phyloP scores from a whole-genome alignment of 2,329 filamentous ascomycete genomes.

The Fusarium albosuccineum region DNA sequence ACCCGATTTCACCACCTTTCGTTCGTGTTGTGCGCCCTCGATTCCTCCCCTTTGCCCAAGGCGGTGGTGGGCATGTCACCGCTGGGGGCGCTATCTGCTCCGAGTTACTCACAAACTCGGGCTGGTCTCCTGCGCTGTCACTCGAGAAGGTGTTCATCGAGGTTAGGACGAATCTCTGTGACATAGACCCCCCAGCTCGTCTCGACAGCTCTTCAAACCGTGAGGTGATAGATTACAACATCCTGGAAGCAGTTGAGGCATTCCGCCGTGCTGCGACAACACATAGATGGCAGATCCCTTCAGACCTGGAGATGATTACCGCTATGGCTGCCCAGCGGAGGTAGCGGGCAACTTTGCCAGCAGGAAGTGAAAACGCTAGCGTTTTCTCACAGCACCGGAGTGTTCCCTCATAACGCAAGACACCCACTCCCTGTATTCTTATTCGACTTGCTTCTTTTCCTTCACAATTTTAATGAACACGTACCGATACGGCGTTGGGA shows the following conservation, averaged over 20 bases:
- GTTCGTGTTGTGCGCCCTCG: slow-evolving; percentile 85
- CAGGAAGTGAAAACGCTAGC: neutral
- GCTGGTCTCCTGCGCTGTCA: slow-evolving; percentile 80
- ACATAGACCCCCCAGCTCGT: slow-evolving; percentile 80
- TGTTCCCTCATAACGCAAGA: neutral
- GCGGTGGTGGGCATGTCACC: slow-evolving; percentile 90
- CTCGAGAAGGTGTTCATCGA: slow-evolving; percentile 87
- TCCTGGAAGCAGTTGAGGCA: slow-evolving; percentile 79
- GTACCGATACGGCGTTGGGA: neutral
- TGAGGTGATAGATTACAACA: slow-evolving; percentile 67
- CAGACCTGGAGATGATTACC: slow-evolving; percentile 66
- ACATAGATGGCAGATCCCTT: slow-evolving; percentile 82
- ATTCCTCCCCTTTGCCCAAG: slow-evolving; percentile 77
- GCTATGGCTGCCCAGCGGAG: slow-evolving; percentile 32
- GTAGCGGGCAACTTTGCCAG: neutral
- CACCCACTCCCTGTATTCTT: neutral
- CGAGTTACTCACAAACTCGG: slow-evolving; percentile 85
- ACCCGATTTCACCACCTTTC: slow-evolving; percentile 85
- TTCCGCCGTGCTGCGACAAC: slow-evolving; percentile 73
- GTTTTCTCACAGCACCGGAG: neutral
- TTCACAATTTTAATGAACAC: neutral
- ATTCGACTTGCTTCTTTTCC: neutral
- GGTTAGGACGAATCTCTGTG: slow-evolving; percentile 81
- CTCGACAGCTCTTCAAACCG: slow-evolving; percentile 57
- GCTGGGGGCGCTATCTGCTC: slow-evolving; percentile 86